These are phyloP conservation scores for Aspergillus fischeri DNA, from an alignment of 2,329 filamentous ascomycete species.

Conservation along the genomic window DNA sequence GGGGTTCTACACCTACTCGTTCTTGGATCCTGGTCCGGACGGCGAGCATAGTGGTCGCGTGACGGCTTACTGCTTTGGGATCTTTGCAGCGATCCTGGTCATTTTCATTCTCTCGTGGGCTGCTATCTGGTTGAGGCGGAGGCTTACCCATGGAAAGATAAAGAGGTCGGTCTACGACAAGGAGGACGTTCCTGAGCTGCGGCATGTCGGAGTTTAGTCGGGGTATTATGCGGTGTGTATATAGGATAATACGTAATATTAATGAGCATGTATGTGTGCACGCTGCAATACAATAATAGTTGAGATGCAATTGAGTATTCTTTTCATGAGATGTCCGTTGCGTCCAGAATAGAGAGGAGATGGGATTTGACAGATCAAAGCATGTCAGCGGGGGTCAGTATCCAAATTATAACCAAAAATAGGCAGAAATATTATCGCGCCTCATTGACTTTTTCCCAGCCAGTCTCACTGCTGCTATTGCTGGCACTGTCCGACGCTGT, in stretches of 20 bases:
- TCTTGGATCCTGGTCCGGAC: constrained; percentile 61
- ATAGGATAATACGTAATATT: not conserved
- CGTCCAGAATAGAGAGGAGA: not conserved
- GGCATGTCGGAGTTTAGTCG: constrained; percentile 3
- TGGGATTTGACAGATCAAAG: not conserved
- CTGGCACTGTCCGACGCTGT: constrained; percentile 22
- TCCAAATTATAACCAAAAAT: not conserved
- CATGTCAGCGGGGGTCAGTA: not conserved
- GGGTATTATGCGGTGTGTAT: not conserved
- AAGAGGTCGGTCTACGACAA: constrained; percentile 22
- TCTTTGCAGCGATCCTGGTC: constrained; percentile 52
- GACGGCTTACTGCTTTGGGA: constrained; percentile 59
- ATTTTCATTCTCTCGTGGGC: constrained; percentile 51
- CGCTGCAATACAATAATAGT: not conserved
- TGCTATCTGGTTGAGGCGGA: constrained; percentile 52
- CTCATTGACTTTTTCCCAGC: constrained; percentile 29
- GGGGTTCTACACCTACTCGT: constrained; percentile 72
- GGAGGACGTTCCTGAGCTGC: constrained; percentile 9
- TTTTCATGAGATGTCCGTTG: not conserved
- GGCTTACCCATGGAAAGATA: constrained; percentile 36
- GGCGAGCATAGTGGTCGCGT: constrained; percentile 50
- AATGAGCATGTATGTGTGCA: not conserved
- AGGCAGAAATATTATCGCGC: constrained; percentile 6
- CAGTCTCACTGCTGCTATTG: constrained; percentile 31
- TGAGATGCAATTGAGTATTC: not conserved